These are phyloP conservation scores for Xerocomellus intermedius DNA, from an alignment of 768 basidiomycete species.

Conservation along the genomic window DNA sequence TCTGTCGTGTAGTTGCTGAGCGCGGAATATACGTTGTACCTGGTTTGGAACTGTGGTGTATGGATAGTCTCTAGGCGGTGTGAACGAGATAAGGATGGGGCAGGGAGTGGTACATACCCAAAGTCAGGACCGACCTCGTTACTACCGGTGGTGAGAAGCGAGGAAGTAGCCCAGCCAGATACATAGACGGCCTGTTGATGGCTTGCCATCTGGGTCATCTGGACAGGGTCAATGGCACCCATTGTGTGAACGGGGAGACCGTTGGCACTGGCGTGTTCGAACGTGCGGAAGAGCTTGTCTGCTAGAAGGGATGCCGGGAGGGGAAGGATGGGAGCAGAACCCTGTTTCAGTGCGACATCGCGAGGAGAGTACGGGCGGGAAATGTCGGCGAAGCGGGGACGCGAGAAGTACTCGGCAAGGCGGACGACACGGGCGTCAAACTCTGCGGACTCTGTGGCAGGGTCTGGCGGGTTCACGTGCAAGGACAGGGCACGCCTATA, in stretches of 20 bases:
- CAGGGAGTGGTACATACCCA: slow-evolving; percentile 45
- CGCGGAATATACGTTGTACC: slow-evolving; percentile 87
- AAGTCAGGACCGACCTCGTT: slow-evolving; percentile 94
- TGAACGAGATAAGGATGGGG: not conserved
- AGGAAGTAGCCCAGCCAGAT: slow-evolving; percentile 90
- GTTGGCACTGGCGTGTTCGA: slow-evolving; percentile 60
- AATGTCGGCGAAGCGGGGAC: slow-evolving; percentile 69
- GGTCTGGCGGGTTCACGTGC: slow-evolving; percentile 57
- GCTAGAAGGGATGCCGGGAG: slow-evolving; percentile 77
- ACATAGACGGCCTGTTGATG: slow-evolving; percentile 87
- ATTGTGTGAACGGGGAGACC: slow-evolving; percentile 82
- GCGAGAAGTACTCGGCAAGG: slow-evolving; percentile 70
- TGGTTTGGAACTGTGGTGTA: slow-evolving; percentile 97
- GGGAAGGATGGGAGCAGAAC: slow-evolving; percentile 75
- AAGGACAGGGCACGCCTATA: slow-evolving; percentile 46
- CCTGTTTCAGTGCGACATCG: slow-evolving; percentile 86
- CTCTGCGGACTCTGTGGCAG: slow-evolving; percentile 52
- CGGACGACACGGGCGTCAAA: slow-evolving; percentile 62
- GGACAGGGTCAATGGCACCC: slow-evolving; percentile 91
- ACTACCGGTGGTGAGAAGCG: slow-evolving; percentile 82
- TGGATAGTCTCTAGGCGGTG: slow-evolving; percentile 72
- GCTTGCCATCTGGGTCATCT: slow-evolving; percentile 92
- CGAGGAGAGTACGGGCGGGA: slow-evolving; percentile 79
- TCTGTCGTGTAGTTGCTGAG: slow-evolving; percentile 89
- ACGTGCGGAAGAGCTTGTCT: slow-evolving; percentile 75